Base-by-base conservation (phyloP, 2,329 filamentous ascomycete genomes). In the Neopestalotiopsis rosae region DNA sequence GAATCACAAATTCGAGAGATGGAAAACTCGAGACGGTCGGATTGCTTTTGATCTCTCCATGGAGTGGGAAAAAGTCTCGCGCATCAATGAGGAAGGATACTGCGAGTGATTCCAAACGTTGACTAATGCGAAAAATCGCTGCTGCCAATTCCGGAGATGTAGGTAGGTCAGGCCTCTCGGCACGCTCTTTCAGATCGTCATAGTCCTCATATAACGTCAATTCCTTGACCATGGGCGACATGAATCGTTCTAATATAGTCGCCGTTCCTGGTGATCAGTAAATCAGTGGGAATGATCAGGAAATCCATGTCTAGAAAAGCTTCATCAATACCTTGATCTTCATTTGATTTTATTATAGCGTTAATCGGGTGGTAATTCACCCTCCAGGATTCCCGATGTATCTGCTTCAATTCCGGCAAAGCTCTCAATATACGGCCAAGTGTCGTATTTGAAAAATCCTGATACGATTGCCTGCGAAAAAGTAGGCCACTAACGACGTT, bases 121-220 rank as follows among this genome's bases (percentile, higher is more conserved):
- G 5, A 59, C 9, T 59, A 24, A 24, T 24, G 57, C 30, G 17
- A 4, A 6, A 24, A 59, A 59, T 28, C 24, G n/a, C 12, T 9
- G 57, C 30, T 30, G 57, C 57, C 13, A 61, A 5, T 40, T 20
- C 3, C n/a, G 32, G 32, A 42, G 17, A 3, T 40, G 4, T 17
- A 61, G 30, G 17, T 14, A 12, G 13, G 34, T n/a, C 10, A 40
- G 17, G 10, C 12, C 13, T 20, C 40, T 61, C 14, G 32, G 40
- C 7, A 61, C 7, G 13, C 59, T 61, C 32, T 14, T 42, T 40
- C 17, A 20, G 40, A 2, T 14, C 59, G 32, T 61, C 59, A 20
- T 20, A 17, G 3, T 61, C 59, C 59, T 61, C 59, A 24, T 59
- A 61, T n/a, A 61, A 40, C 14, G 59, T 61, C 32, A 61, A 38